Evolutionary conservation across 768 basidiomycete species (phyloP), one percentile per base, ranked within the genome.

Genomic region (Arthromyces matolae): DNA sequence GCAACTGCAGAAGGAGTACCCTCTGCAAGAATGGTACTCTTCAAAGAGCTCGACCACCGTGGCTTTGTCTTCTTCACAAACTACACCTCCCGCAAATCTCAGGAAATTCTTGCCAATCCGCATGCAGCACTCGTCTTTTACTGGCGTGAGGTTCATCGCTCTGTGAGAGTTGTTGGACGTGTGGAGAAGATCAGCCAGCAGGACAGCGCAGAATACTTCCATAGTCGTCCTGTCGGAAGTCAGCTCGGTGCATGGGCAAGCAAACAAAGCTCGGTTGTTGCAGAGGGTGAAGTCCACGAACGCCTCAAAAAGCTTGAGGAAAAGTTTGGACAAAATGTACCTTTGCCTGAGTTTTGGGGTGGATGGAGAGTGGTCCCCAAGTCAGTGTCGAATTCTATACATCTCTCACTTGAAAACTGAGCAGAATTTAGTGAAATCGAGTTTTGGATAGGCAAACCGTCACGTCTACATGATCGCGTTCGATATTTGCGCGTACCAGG

Each of bases 21-120:
- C 20, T 92, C 90, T 29, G 81, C 86, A 9, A 83, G 95, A 55
- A 79, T 90, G 66, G 93, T 97, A 46, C 83, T 97, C 50, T 81
- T 98, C 61, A 96, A 94, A 67, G 80, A 92, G 61, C 81, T 91
- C 58, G 96, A 98, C 71, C 60, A 75, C 24, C 81, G 74, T 45
- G 96, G 96, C 42, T 97, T 98, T 71, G 80, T 95, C 48, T 96
- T 97, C 71, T 99, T 80, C 77, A 98, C 95, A 25, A 99, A 99
- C 69, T 98, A 98, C 71, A 79, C 83, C 32, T 95, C 93, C 9
- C 81, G 94, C 55, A 99, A 98, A 70, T 93, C 91, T 3, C 62
- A 68, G 33, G 96, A 98, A 64, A 76, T 98, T 23, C 48, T 66
- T 5, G 76, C 70, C 31, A 93, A 93, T 61, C 89, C 90, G 0